These are phyloP conservation scores for Leccinellum luteum DNA, from an alignment of 768 basidiomycete species.

Conservation along the genomic window DNA sequence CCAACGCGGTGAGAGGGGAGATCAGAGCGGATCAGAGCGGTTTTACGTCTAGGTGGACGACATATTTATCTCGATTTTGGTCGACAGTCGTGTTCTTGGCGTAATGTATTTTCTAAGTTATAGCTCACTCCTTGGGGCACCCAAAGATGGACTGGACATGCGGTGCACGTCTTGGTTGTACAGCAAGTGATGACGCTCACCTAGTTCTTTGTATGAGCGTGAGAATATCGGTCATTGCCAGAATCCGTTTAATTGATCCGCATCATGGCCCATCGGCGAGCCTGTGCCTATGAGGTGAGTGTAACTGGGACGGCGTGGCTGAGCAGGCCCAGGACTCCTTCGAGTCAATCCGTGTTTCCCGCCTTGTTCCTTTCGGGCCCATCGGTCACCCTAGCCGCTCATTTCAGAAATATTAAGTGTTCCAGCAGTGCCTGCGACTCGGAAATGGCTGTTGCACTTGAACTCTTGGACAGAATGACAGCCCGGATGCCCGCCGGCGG, in stretches of 20 bases:
- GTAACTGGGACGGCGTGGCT: background rate
- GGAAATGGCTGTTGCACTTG: background rate
- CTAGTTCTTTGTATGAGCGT: background rate
- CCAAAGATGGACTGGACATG: background rate
- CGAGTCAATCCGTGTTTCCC: background rate
- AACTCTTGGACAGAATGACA: background rate
- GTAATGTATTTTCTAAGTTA: background rate
- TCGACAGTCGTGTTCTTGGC: background rate
- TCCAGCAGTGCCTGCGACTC: background rate
- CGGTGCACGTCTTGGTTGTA: background rate
- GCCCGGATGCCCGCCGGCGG: background rate
- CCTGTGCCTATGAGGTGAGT: background rate
- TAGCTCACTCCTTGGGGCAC: background rate
- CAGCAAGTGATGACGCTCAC: background rate
- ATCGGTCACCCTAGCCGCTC: background rate
- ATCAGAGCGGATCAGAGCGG: background rate
- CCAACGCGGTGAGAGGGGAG: background rate
- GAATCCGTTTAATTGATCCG: background rate
- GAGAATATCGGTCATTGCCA: background rate
- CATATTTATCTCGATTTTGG: background rate
- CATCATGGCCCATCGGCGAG: background rate
- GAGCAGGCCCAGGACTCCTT: background rate
- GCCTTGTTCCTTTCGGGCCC: background rate
- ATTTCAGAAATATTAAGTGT: background rate
- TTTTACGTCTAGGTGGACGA: background rate